Base-by-base conservation (phyloP, 768 basidiomycete genomes). In the Termitomyces sp. region DNA sequence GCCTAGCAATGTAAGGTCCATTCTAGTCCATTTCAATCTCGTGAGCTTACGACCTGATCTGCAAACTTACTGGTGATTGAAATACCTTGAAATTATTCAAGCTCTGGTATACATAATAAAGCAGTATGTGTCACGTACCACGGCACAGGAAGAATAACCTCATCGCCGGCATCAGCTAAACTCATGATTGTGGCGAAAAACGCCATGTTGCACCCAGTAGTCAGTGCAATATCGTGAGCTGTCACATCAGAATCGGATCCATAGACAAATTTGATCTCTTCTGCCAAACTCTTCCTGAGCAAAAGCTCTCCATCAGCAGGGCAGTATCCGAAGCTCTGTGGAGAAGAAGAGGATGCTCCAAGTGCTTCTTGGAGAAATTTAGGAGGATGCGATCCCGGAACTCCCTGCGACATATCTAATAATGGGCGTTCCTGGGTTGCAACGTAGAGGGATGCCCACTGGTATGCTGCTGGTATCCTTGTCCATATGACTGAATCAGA, bases 391-490 rank as follows among this genome's bases (percentile, higher is more conserved):
- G 75, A 77, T 5, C 87, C 86, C 0, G 92, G 92, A 0, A 86
- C 85, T 45, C 92, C 88, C 72, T 92, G 90, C 1, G 87, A 86
- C 78, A 92, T 85, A 66, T 79, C 87, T 69, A 92, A 78, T 2
- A 92, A 73, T 0, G 84, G 85, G 9, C 77, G 76, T 29, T 61
- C 67, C 0, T 75, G 68, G 0, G 80, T 78, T 0, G 79, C 67
- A 5, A 64, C 65, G 70, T 84, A 87, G 12, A 72, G 66, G 25
- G 68, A 64, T 0, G 77, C 82, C 87, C 87, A 89, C 74, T 77
- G 74, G 57, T 84, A 81, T 15, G 85, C 86, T 38, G 75, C 75
- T 1, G 86, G 81, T 51, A 88, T 86, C 14, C 86, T 86, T 66
- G 56, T 6, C 38, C 46, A 47, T 31, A 14, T 47, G 49, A 50